Evolutionary conservation across 2,329 filamentous ascomycete species (phyloP), one percentile per base, ranked within the genome.

Genomic region (Fusarium sp.): DNA sequence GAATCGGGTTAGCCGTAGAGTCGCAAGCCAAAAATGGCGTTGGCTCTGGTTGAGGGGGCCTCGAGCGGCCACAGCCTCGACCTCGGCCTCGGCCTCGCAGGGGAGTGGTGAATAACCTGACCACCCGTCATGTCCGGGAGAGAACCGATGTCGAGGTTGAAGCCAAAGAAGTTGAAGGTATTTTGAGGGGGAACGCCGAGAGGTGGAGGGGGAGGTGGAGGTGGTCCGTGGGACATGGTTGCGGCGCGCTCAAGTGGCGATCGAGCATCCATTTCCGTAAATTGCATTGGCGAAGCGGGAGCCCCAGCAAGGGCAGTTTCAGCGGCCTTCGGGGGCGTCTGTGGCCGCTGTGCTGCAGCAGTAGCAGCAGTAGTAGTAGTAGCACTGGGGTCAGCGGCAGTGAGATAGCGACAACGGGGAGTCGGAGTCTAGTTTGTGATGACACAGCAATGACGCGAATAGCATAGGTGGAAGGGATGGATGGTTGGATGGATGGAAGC

Each of bases 171-270:
- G 77, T 80, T 83, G 75, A 66, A 75, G 73, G 68, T 75, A 60
- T 73, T 73, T 62, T 34, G 56, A 62, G 52, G 72, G 74, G 70
- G 67, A 37, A 59, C 27, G 60, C 76, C 72, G 58, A 62, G 70
- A 70, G 79, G 79, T 74, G 77, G 77, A 70, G 79, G 80, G 52
- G 79, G 80, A 73, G 80, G 79, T 69, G 80, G 81, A 75, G 81
- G 80, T 72, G 79, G 81, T 69, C 80, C 74, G 76, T 81, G 79
- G 73, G 82, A 81, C 82, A 83, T 83, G 74, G 73, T 79, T 74
- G 75, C 68, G 67, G 61, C 67, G 71, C 59, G 27, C 70, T 74
- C 66, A 70, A 76, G 67, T 79, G 73, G 71, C 64, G 70, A 66
- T 74, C 64, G 61, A 73, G 69, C 60, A 45, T 62, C 47, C 52